A percentile compares a stretch with the other conserved stretches of the same genome.
Conservation (phyloP, 495 filamentous ascomycete genomes). For the Penicillium manginii region DNA sequence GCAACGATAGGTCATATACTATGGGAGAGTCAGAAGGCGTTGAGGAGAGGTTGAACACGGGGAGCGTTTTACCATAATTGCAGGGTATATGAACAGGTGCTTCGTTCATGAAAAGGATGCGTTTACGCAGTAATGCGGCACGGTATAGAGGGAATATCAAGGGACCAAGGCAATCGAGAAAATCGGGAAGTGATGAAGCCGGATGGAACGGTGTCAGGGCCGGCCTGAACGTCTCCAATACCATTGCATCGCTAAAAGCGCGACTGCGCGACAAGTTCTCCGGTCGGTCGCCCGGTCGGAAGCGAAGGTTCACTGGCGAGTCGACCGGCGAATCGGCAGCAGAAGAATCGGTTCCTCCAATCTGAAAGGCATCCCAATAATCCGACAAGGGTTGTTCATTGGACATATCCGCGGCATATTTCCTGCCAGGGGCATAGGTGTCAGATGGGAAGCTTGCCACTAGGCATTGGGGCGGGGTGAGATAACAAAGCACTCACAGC, state of each 20-base stretch:
- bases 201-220: slow-evolving; percentile 80
- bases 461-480: background rate
- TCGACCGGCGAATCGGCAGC: slow-evolving; percentile 51
- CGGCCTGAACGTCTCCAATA: slow-evolving; percentile 68
- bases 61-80: slow-evolving; percentile 73
- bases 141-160: slow-evolving; percentile 88
- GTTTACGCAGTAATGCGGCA: slow-evolving; percentile 84
- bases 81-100: slow-evolving; percentile 84
- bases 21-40: background rate
- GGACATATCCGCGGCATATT: slow-evolving; percentile 40
- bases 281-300: slow-evolving; percentile 44
- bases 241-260: slow-evolving; percentile 50
- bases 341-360: slow-evolving; percentile 48
- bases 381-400: slow-evolving; percentile 67
- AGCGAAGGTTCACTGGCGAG: slow-evolving; percentile 57
- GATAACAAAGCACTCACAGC: slow-evolving; percentile 52
- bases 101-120: slow-evolving; percentile 81
- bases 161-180: slow-evolving; percentile 84
- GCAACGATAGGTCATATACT: slow-evolving; percentile 94
- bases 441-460: background rate
- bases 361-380: slow-evolving; percentile 75
- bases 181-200: slow-evolving; percentile 74
- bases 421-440: slow-evolving; percentile 18
- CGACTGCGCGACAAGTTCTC: slow-evolving; percentile 30
- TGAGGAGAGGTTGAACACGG: background rate